Evolutionary conservation across 2,329 filamentous ascomycete species (phyloP), one percentile per base, ranked within the genome.

Genomic region (Penicillium sp.): DNA sequence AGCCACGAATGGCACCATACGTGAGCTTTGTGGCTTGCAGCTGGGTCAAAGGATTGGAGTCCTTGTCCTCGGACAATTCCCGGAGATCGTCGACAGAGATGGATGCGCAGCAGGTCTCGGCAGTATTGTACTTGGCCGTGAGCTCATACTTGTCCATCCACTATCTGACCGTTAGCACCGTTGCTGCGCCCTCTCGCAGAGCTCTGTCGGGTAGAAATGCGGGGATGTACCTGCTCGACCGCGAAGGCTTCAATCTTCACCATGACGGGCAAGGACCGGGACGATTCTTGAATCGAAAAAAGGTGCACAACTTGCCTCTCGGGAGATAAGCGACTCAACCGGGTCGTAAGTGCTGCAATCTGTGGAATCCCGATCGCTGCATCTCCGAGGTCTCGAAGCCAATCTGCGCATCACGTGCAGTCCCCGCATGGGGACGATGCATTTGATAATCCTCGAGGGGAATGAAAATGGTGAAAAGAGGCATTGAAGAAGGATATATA

Each of bases 1-100:
- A 86, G 19, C 84, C 87, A 13, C 77, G 76, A 43, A 91, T 90
- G 11, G 80, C 70, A 16, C 86, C 86, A 61, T 94, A 91, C 4
- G 78, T 83, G 36, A 93, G 77, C 33, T 68, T 76, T 4, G 78
- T 77, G 4, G 77, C 72, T 28, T 74, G 59, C 28, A 55, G 42
- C 20, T 50, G 33, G 29, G 68, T 70, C 58, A 68, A 77, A 36
- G 56, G 75, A 65, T 42, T 65, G 39, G 47, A 62, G 48, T 57
- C 55, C 35, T 77, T 75, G 51, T 81, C 75, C 30, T 78, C 76
- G 13, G 74, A 76, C 6, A 80, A 58, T 1, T 64, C 65, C 27
- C 65, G 64, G 4, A 80, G 69, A 32, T 79, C 70, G 21, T 76
- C 65, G 27, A 80, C 60, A 3, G 77, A 78, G 21, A 80, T 64